Percentiles rank a stretch among this genome's conserved stretches.
Evolutionary conservation across 2,329 filamentous ascomycete genomes (phyloP).

Genomic region (Xylariaceae sp.): DNA sequence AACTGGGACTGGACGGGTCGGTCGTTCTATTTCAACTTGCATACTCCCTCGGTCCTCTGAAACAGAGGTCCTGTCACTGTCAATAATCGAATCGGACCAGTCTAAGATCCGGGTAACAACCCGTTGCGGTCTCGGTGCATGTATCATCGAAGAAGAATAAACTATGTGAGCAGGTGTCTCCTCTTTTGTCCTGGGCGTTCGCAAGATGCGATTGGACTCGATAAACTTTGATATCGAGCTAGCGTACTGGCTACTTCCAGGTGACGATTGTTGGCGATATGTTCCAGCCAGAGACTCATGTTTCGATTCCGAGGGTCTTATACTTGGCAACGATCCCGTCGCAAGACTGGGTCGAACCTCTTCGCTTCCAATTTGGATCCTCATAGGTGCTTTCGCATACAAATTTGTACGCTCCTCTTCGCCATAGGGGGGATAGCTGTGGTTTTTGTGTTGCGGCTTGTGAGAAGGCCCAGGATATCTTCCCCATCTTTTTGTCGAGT

Average conservation of each 20-base stretch:
- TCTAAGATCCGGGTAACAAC: constrained; percentile 20
- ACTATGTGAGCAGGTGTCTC: constrained; percentile 24
- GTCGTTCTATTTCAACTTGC: constrained; percentile 26
- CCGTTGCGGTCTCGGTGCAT: constrained; percentile 26
- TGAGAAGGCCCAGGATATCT: neutral
- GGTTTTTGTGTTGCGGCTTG: neutral
- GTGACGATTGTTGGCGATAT: neutral
- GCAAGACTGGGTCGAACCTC: constrained; percentile 27
- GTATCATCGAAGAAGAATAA: constrained; percentile 25
- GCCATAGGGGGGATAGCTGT: constrained; percentile 4
- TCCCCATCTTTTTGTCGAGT: constrained; percentile 23
- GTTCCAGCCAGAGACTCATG: neutral
- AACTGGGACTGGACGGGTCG: constrained; percentile 14
- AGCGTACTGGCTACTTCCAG: neutral
- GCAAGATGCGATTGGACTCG: too few relatives aligned
- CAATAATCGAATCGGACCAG: constrained; percentile 19
- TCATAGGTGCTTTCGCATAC: constrained; percentile 18
- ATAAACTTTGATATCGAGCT: neutral
- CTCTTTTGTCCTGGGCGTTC: neutral
- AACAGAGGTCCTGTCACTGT: constrained; percentile 5
- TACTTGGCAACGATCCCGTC: constrained; percentile 16
- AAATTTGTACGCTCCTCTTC: neutral
- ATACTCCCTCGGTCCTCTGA: constrained; percentile 25
- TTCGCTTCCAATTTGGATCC: constrained; percentile 36
- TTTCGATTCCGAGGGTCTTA: constrained; percentile 17